Evolutionary conservation across 192 early-diverging fungal genomes (phyloP), one percentile per base, ranked within the genome.

Genomic region (Backusella tuberculispora): DNA sequence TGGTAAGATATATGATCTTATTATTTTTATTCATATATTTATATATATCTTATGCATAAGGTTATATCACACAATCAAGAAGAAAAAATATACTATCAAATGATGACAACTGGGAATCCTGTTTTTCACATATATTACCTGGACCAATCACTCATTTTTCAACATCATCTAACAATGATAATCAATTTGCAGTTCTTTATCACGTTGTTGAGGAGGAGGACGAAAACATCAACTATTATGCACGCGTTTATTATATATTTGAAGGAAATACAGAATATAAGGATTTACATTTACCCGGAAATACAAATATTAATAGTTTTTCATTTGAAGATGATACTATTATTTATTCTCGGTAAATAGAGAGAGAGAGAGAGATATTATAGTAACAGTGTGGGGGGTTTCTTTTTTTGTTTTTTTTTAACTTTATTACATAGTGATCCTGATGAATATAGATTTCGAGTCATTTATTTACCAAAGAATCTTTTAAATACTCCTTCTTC

Each of bases 281-380:
- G 19, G 81, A 83, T 46, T 29, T 76, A 17, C n/a, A 69, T n/a
- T 46, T 83, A 26, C 74, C 77, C 0, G 81, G 81, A 0, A 69
- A 47, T 5, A 78, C 77, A 6, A 66, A 56, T 72, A 69, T 79
- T 17, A 56, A 53, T 50, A 19, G 70, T 4, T 74, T 83, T 17
- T 73, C 72, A n/a, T 45, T 78, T 13, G 76, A 79, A 63, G 46
- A 76, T 7, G 44, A 73, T 3, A 66, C 60, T 10, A 56, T 83
- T 37, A 10, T 83, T n/a, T 83, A 74, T 76, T 71, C 77, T 48
- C 68, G 81, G 77, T 77, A 81, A 71, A 12, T 15, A 69, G 7
- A 60, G 10, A 74, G 5, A 47, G 0, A n/a, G n/a, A n/a, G n/a
- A n/a, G n/a, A n/a, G n/a, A n/a, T n/a, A n/a, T n/a, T n/a, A n/a